Base-by-base conservation (phyloP, 2,329 filamentous ascomycete genomes). In the Biscogniauxia mediterranea region DNA sequence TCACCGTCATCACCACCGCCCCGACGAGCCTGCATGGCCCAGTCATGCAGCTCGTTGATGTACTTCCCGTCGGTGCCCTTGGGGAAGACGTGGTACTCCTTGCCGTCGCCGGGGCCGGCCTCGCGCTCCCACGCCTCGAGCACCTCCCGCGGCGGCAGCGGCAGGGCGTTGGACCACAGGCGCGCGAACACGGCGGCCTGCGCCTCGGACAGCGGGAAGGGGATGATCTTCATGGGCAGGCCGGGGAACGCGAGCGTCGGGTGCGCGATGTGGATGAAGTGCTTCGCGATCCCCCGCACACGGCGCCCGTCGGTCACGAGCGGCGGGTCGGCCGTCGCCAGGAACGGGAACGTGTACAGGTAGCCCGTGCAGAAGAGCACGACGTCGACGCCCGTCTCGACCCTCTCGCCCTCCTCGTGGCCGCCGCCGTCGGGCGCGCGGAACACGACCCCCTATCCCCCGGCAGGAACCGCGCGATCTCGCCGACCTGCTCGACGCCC, bases 281-380 rank as follows among this genome's bases (percentile, higher is more conserved):
- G 92, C 66, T 92, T 82, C 73, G 93, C 97, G 2, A 93, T 77
- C 38, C 89, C 86, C 63, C 88, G 80, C 0, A 93, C 87, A 26
- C 90, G 84, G 38, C 83, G 83, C 0, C 93, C 93, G 58, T 87
- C 84, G 0, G 84, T 87, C 59, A 93, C 81, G 1, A 92, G 72
- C 0, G 85, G 79, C 1, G 84, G 67, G 52, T 56, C 56, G 58
- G 23, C 5, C 2, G 76, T 72, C 13, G 74, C 72, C 4, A 89
- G 73, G 70, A 97, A 97, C 0, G 93, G 92, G 61, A 90, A 90
- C 5, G 89, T 88, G 76, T 91, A 97, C 60, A 96, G 85, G 70
- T 96, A 98, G 0, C 94, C 94, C 0, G 94, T 97, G 73, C 91
- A 93, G 75, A 94, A 97, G 26, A 98, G 73, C 5, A 97, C 78